Conservation (phyloP, 371 early-diverging fungal species). For the Mucor racemosus region DNA sequence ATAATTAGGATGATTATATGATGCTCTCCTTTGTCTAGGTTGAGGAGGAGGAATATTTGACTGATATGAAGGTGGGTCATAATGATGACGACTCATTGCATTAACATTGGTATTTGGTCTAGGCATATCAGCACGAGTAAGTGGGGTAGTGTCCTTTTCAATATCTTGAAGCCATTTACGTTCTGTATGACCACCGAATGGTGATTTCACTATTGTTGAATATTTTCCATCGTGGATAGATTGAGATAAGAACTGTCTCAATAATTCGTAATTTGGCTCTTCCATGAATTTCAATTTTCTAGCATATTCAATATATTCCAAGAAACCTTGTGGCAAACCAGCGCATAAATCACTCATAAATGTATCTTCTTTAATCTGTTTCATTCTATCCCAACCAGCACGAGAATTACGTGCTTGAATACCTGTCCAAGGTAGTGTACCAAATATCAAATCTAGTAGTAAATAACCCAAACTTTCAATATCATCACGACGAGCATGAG, state of each 20-base stretch:
- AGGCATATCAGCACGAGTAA: conserved; percentile 12
- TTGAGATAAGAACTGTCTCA: conserved; percentile 48
- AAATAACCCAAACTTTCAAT: conserved; percentile 66
- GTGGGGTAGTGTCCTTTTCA: conserved; percentile 16
- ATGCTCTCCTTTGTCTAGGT: neutral
- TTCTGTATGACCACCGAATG: conserved; percentile 36
- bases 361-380: conserved; percentile 57
- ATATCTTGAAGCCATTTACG: conserved; percentile 24
- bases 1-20: neutral
- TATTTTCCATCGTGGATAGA: conserved; percentile 38
- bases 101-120: conserved; percentile 10
- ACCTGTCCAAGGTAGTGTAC: conserved; percentile 67
- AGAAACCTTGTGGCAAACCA: conserved; percentile 59
- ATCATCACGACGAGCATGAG: conserved; percentile 66
- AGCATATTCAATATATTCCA: conserved; percentile 75
- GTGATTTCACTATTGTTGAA: conserved; percentile 26
- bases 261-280: conserved; percentile 86
- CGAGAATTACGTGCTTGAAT: conserved; percentile 62
- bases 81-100: conserved; percentile 3
- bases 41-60: neutral
- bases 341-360: conserved; percentile 60
- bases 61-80: conserved; percentile 10
- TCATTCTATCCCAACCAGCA: conserved; percentile 69
- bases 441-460: conserved; percentile 59
- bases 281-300: conserved; percentile 85